Evolutionary conservation across 164 flowering plant genomes (phyloP).

Genomic region (Aristolochia californica): DNA sequence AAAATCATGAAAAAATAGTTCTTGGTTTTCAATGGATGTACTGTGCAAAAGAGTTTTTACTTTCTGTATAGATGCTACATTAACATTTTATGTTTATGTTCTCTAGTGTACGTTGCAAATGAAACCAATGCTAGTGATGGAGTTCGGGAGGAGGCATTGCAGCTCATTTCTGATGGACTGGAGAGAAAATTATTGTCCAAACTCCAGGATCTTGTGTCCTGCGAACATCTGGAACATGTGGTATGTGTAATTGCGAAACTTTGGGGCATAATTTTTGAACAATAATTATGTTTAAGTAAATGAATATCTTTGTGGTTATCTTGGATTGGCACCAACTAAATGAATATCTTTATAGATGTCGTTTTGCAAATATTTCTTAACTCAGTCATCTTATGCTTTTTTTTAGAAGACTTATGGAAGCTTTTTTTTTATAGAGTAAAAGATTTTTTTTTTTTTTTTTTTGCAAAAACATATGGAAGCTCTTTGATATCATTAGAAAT

Average conservation of each 20-base stretch:
- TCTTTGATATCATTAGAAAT: no score
- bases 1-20: no score
- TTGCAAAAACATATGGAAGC: no score
- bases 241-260: conserved; percentile 25
- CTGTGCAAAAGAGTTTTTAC: no score
- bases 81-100: background rate
- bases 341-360: background rate
- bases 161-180: conserved; percentile 63
- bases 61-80: background rate
- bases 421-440: background rate
- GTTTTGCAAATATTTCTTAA: background rate
- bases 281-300: background rate
- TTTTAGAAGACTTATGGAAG: background rate
- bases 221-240: conserved; percentile 59
- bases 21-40: no score
- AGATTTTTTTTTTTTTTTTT: no score
- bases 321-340: background rate
- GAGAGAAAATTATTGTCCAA: conserved; percentile 42
- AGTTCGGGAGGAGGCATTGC: conserved; percentile 35
- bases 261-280: background rate
- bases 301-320: background rate
- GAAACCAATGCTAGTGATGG: conserved; percentile 25
- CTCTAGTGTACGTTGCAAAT: conserved; percentile 50
- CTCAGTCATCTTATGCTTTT: background rate
- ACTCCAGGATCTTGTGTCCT: conserved; percentile 43